Base-by-base conservation (phyloP, 306 rosid genomes). In the Canavalia gladiata region DNA sequence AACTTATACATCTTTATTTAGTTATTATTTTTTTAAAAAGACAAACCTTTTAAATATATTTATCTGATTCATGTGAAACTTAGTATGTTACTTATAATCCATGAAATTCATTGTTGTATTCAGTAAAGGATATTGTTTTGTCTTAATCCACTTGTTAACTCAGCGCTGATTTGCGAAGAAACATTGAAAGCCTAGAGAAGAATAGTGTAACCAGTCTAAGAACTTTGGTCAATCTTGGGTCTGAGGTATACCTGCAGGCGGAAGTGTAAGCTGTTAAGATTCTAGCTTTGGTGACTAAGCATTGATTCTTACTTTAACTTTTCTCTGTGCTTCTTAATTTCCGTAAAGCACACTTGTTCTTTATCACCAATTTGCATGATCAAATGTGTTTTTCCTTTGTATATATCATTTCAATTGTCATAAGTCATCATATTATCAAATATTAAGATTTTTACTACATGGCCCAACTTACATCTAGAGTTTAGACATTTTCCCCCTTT, bases 201-300 rank as follows among this genome's bases (percentile, higher is more conserved):
- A 91, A 91, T 82, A 90, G 94, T 77, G 97, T 91, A 65, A 90
- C 96, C 83, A 89, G 89, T 88, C 90, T 95, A 42, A 86, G 89
- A 86, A 91, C 96, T 5, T 45, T 90, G 91, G 98, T 93, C 84
- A 93, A 95, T 88, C 87, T 95, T 80, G 99, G 98, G 49, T 95
- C 98, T 52, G 98, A 95, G 80, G 99, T 95, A 7, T 91, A 93
- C 83, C 73, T 88, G 80, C 98, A 93, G 88, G 98, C 97, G 67
- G 94, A 95, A 54, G 99, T 93, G 99, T 93, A 89, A 91, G 99
- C 80, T 60, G 56, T 71, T 33, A 39, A n/a, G 5, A 25, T 83
- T 41, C 84, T 43, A 78, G 31, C 69, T 37, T 37, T 64, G 34
- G 71, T 41, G 50, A 65, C 71, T 65, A 39, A 65, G 12, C 29